Evolutionary conservation across 306 rosid species (phyloP).

Genomic region (Quillaja saponaria): DNA sequence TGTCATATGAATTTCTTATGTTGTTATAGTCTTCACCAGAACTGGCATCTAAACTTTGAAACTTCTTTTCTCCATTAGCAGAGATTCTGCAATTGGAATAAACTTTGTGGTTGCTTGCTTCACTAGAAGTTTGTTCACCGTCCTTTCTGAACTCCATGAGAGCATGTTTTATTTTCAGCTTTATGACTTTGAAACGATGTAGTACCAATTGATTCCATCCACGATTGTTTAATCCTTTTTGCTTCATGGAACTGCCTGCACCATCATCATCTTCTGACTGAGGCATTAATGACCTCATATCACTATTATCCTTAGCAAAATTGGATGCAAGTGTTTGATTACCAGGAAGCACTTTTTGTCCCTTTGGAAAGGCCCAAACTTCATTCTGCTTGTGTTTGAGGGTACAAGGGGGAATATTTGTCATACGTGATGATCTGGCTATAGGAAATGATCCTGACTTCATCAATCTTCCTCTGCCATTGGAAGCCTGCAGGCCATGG

Average conservation of each 20-base stretch:
- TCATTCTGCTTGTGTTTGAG: constrained; percentile 74
- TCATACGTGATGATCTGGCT: constrained; percentile 37
- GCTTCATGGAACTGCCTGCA: constrained; percentile 25
- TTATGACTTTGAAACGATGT: constrained; percentile 67
- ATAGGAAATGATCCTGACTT: constrained; percentile 81
- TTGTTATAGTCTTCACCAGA: constrained; percentile 23
- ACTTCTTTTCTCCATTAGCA: constrained; percentile 37
- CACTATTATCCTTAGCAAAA: constrained; percentile 36
- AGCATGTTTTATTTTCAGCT: constrained; percentile 68
- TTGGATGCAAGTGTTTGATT: constrained; percentile 32
- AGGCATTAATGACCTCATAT: constrained; percentile 21
- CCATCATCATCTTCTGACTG: constrained; percentile 17
- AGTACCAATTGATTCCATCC: constrained; percentile 88
- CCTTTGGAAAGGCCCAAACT: constrained; percentile 48
- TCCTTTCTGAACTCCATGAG: constrained; percentile 63
- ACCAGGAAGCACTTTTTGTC: constrained; percentile 36
- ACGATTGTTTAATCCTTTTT: constrained; percentile 44
- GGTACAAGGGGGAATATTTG: constrained; percentile 44
- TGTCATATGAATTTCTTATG: constrained; percentile 30
- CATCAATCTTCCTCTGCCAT: constrained; percentile 44
- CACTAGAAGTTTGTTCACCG: constrained; percentile 32
- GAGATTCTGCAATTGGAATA: constrained; percentile 31
- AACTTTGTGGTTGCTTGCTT: constrained; percentile 20
- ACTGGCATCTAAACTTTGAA: constrained; percentile 34
- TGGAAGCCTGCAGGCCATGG: constrained; percentile 40